Base-by-base conservation (phyloP, 2,329 filamentous ascomycete genomes). In the Ascomycota sp. region DNA sequence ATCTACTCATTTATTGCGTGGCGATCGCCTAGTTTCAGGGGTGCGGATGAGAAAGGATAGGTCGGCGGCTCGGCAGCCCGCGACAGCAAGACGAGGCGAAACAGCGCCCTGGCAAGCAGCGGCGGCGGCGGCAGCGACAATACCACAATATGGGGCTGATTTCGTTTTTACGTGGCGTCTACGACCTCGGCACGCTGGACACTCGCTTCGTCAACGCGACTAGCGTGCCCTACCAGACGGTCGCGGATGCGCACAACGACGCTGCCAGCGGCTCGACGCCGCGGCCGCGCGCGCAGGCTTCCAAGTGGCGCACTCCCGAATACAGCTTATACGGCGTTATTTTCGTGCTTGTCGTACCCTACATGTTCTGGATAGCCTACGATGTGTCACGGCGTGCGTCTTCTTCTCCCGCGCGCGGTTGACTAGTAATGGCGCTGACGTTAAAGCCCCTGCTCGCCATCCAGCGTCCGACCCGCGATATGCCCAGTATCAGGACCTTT, bases 321-420 rank as follows among this genome's bases (percentile, higher is more conserved):
- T 95, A 89, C 56, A 76, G 70, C 47, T 41, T 83, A 31, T 95
- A 98, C 57, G 77, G 74, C 40, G 28, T 76, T 13, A 53, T 80
- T 39, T 68, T 94, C 41, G 36, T 63, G 20, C 46, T 68, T 5
- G 62, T 61, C 32, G 62, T 95, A 19, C 81, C 82, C 7, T 65
- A 73, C 43, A 98, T 98, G 85, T 82, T 93, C 54, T 92, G 82
- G 60, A 63, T 75, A n/a, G 75, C 77, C 8, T 79, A 83, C 40
- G 69, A 80, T 53, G 82, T 92, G 27, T 98, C 89, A 17, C 68
- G 74, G 54, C 66, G 85, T 85, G 53, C 33, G 63, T 59, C 25
- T n/a, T n/a, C n/a, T n/a, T n/a, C n/a, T 21, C 9, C 10, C 23
- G 8, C 9, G 3, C n/a, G n/a, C n/a, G n/a, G n/a, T n/a, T n/a